Evolutionary conservation across 306 rosid genomes (phyloP).

Genomic region (Canavalia gladiata): DNA sequence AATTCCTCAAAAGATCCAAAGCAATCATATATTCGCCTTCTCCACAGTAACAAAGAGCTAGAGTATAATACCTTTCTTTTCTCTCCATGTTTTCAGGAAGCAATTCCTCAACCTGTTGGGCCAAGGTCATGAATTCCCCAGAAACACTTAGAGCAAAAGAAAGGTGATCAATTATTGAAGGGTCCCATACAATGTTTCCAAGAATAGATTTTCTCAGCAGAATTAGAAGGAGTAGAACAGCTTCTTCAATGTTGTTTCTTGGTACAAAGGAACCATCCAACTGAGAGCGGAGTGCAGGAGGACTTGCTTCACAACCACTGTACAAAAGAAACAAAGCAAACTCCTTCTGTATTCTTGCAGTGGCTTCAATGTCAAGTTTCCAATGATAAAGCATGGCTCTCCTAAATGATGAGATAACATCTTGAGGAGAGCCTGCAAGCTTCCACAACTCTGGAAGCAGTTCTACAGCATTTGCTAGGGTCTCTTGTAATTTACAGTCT

Average conservation of each 20-base stretch:
- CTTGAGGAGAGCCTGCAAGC: constrained; percentile 71
- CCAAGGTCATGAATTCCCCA: constrained; percentile 68
- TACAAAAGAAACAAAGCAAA: constrained; percentile 87
- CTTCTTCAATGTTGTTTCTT: constrained; percentile 88
- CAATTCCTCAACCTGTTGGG: constrained; percentile 77
- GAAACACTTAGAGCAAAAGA: constrained; percentile 80
- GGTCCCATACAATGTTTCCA: constrained; percentile 77
- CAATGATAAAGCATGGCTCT: constrained; percentile 79
- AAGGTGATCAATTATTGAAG: constrained; percentile 82
- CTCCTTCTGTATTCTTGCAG: constrained; percentile 77
- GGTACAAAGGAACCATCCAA: constrained; percentile 89
- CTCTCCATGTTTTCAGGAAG: constrained; percentile 73
- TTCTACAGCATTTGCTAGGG: constrained; percentile 69
- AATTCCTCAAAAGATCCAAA: constrained; percentile 80
- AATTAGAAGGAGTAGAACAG: constrained; percentile 78
- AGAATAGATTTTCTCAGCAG: constrained; percentile 62
- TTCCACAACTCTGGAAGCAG: constrained; percentile 90
- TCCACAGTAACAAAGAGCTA: constrained; percentile 82
- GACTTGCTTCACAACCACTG: constrained; percentile 85
- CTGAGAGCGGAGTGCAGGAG: constrained; percentile 83
- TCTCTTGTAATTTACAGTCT: constrained; percentile 82
- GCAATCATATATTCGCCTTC: constrained; percentile 72
- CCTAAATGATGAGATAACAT: constrained; percentile 79
- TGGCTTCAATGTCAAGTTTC: constrained; percentile 70
- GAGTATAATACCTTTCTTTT: constrained; percentile 63